Evolutionary conservation across 345 rosid species (phyloP).

Genomic region (Kandelia obovata): DNA sequence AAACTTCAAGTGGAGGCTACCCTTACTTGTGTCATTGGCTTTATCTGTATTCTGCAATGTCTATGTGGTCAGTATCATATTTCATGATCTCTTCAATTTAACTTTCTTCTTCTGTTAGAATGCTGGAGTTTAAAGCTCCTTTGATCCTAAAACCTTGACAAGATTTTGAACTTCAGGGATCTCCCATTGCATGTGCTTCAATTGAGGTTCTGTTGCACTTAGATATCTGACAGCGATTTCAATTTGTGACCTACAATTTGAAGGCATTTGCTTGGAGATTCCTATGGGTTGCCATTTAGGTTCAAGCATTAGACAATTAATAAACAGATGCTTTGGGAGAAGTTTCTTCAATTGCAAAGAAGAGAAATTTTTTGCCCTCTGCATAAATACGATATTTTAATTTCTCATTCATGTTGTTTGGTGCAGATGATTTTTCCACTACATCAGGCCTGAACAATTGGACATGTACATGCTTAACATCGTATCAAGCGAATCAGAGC

Average conservation of each 20-base stretch:
- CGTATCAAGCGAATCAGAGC: constrained; percentile 41
- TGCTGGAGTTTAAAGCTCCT: background rate
- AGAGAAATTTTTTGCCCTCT: constrained; percentile 2
- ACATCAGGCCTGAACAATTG: constrained; percentile 48
- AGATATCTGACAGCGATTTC: background rate
- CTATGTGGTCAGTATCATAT: constrained; percentile 58
- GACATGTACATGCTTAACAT: constrained; percentile 65
- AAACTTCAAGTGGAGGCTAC: constrained; percentile 45
- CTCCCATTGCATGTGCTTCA: background rate
- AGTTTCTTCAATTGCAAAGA: constrained; percentile 2
- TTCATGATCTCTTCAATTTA: background rate
- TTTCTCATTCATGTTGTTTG: constrained; percentile 6
- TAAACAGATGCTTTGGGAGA: constrained; percentile 1
- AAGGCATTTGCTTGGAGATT: constrained; percentile 10
- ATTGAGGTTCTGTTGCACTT: constrained; percentile 1
- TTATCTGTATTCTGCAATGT: constrained; percentile 55
- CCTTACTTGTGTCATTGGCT: constrained; percentile 39
- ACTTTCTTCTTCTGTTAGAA: background rate
- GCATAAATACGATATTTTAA: background rate
- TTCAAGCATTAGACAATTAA: background rate
- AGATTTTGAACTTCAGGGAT: constrained; percentile 4
- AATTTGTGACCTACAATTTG: background rate
- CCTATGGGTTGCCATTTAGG: background rate
- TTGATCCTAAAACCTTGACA: background rate
- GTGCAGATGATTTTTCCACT: constrained; percentile 47